Evolutionary conservation across 2,329 filamentous ascomycete species (phyloP).

Genomic region (Triangularia verruculosa): DNA sequence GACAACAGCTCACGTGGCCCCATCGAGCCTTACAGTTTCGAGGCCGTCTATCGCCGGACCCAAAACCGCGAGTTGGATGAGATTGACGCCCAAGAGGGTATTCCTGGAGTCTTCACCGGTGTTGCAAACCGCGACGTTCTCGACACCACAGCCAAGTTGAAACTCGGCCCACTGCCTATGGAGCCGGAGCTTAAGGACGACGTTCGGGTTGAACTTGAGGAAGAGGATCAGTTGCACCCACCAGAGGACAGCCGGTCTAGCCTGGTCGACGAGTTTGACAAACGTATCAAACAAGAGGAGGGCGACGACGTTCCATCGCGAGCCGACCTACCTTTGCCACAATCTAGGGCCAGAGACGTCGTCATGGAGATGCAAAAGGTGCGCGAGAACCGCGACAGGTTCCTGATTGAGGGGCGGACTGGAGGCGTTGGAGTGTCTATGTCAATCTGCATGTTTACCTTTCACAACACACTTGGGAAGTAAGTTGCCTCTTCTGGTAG

Average conservation of each 20-base stretch:
- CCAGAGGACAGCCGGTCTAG: conserved; percentile 68
- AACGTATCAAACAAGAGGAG: conserved; percentile 84
- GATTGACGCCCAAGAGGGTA: conserved; percentile 61
- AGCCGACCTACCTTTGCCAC: conserved; percentile 78
- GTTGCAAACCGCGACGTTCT: conserved; percentile 59
- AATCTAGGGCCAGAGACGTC: conserved; percentile 84
- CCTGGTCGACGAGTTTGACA: conserved; percentile 83
- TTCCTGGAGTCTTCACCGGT: conserved; percentile 61
- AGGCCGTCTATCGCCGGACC: conserved; percentile 55
- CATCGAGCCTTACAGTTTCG: conserved; percentile 62
- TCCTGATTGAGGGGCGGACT: conserved; percentile 80
- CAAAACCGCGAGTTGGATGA: conserved; percentile 62
- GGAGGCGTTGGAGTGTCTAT: conserved; percentile 79
- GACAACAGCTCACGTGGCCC: conserved; percentile 59
- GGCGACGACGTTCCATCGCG: conserved; percentile 77
- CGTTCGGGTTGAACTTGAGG: conserved; percentile 79
- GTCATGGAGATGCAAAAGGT: conserved; percentile 92
- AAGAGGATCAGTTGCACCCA: conserved; percentile 76
- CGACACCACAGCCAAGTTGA: conserved; percentile 57
- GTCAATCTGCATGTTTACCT: conserved; percentile 96
- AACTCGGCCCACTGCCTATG: conserved; percentile 78
- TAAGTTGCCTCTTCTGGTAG: conserved; percentile 42
- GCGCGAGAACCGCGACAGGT: conserved; percentile 87
- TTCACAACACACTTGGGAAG: conserved; percentile 94
- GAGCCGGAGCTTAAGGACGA: conserved; percentile 80